Evolutionary conservation across 2,329 filamentous ascomycete species (phyloP).

Genomic region (Fonsecaea erecta): DNA sequence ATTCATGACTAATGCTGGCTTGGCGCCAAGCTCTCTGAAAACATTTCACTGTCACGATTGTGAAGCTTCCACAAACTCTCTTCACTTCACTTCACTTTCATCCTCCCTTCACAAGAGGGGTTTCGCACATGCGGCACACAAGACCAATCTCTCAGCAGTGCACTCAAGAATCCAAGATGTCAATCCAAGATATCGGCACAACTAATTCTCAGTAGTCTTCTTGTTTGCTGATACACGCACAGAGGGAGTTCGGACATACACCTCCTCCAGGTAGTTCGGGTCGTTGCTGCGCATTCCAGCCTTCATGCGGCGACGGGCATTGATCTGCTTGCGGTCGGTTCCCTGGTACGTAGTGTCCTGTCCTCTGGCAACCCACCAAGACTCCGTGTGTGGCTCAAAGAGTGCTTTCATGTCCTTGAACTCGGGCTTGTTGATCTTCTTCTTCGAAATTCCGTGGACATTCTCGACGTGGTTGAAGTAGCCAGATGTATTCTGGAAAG

Average conservation of each 20-base stretch:
- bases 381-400: slow-evolving; percentile 4
- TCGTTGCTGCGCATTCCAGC: slow-evolving; percentile 16
- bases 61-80: not conserved
- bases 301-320: slow-evolving; percentile 25
- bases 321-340: slow-evolving; percentile 25
- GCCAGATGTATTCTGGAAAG: not conserved
- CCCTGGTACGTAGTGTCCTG: slow-evolving; percentile 25
- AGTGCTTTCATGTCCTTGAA: not conserved
- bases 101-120: not conserved
- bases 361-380: slow-evolving; percentile 10
- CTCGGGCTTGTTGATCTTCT: slow-evolving; percentile 9
- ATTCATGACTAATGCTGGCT: not conserved
- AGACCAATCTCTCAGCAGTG: not conserved
- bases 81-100: too few species aligned
- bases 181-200: not conserved
- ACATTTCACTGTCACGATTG: too few species aligned
- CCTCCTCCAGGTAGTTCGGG: slow-evolving; percentile 17
- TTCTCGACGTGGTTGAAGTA: slow-evolving; percentile 3
- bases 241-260: slow-evolving; percentile 14
- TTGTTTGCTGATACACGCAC: too few species aligned
- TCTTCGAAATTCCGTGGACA: not conserved
- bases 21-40: not conserved
- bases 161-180: too few species aligned
- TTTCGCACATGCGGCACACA: not conserved
- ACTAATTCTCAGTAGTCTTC: too few species aligned